Evolutionary conservation across 2,329 filamentous ascomycete genomes (phyloP), one percentile per base, ranked within the genome.

Genomic region (Neoascochyta sp.): DNA sequence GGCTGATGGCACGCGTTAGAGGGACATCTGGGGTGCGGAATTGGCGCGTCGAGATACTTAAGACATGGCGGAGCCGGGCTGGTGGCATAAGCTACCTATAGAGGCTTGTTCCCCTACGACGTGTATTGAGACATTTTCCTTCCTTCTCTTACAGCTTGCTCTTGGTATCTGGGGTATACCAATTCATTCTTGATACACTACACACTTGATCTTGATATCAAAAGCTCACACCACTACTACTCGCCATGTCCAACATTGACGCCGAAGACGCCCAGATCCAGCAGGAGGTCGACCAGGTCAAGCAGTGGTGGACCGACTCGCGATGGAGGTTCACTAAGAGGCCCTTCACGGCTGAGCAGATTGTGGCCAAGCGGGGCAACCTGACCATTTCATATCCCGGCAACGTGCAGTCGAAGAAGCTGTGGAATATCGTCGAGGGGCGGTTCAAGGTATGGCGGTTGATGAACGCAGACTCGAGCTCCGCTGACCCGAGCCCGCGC

Each of bases 321-420:
- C 78, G 92, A 74, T 98, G 92, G 92, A 78, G 86, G 62, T 79
- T 86, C 67, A 98, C 92, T 52, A 89, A 85, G 70, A 78, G 92
- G 36, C 82, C 92, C 14, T 98, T 92, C 64, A 95, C 89, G 4
- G 88, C 92, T 17, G 92, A 96, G 74, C 86, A 94, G 69, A 96
- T 98, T 58, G 92, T 94, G 43, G 82, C 86, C 29, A 98, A 98
- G 78, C 76, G 92, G 58, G 92, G 92, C 35, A 89, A 84, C 57
- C 71, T 98, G 53, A 86, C 83, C 67, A 83, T 96, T 52, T 76
- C 93, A 43, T 96, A 96, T 63, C 83, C 92, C 12, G 92, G 89
- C 69, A 94, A 93, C 64, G 71, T 70, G 11, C 82, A 89, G 68
- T 76, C 85, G 26, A 95, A 95, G 76, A 98, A 98, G 78, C 74